Evolutionary conservation across 139 green algal genomes (phyloP), one percentile per base, ranked within the genome.

Genomic region (Tetraselmis striata): DNA sequence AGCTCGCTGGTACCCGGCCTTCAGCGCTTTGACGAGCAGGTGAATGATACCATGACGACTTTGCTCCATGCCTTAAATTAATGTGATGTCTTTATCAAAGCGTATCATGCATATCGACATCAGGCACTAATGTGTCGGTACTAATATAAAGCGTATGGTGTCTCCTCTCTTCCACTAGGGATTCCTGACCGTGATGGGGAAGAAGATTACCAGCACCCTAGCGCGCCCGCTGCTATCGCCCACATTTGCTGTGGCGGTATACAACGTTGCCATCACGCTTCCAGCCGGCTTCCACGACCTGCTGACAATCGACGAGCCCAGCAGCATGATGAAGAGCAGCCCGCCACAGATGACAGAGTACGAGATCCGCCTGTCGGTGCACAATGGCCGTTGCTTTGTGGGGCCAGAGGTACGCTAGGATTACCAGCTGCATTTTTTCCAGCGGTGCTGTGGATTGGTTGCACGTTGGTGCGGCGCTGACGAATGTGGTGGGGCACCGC

Each of bases 341-440:
- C 45, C 45, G 45, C 74, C 74, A 18, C 29, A 59, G 29, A 59
- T 58, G 18, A 23, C 76, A 22, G 76, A 32, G 29, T 92, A 92
- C 83, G 78, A 59, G 1, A 82, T 94, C 27, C 83, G 88, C 2
- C 83, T 90, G 31, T 77, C 67, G 0, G 81, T 89, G 59, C 91
- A 94, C 85, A 94, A 94, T 78, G 91, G 91, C 29, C 86, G 91
- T 75, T 86, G 79, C 18, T 94, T 92, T 86, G 85, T 93, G 25
- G 91, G 85, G 82, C 74, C 87, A 31, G 18, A 77, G 27, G 32
- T 90, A 80, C 82, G 78, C 83, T 45, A 77, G 83, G 25, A 82
- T 26, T 29, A 77, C 84, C 26, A n/a, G n/a, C n/a, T n/a, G n/a
- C n/a, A n/a, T n/a, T n/a, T n/a, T n/a, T n/a, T n/a, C n/a, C n/a